phyloP scores from a whole-genome alignment of 345 rosid genomes.

The rapeseed (Brassica napus) region DNA sequence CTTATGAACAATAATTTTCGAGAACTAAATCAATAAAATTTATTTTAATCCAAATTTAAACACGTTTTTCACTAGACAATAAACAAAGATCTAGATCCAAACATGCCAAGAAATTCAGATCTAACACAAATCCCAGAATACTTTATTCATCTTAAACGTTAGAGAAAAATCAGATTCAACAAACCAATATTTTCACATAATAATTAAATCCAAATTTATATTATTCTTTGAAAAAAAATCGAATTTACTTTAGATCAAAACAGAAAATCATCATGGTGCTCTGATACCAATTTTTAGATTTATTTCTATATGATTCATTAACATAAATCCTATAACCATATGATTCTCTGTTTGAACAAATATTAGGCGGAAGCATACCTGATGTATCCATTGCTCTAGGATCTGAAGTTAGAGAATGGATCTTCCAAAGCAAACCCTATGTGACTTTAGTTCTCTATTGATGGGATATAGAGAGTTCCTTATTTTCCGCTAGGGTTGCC shows the following conservation, averaged over 20 bases:
- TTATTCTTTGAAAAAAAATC: not conserved
- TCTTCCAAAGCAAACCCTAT: too few species aligned
- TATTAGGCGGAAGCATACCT: too few species aligned
- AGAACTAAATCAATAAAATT: not conserved
- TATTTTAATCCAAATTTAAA: too few species aligned
- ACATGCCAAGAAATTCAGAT: not conserved
- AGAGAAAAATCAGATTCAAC: not conserved
- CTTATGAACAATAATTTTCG: not conserved
- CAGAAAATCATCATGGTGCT: not conserved
- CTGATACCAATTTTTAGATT: not conserved
- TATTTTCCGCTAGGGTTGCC: too few species aligned
- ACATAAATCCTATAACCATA: too few species aligned
- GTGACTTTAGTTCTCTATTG: too few species aligned
- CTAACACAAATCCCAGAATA: not conserved
- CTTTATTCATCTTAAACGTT: not conserved
- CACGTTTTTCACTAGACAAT: not conserved
- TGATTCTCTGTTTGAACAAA: too few species aligned
- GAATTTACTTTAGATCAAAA: not conserved
- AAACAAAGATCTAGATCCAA: not conserved
- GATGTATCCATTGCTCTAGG: too few species aligned
- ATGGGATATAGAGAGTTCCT: too few species aligned
- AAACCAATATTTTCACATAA: not conserved
- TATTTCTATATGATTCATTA: not conserved
- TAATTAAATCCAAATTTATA: too few species aligned
- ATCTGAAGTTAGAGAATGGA: too few species aligned